Base-by-base conservation (phyloP, 2,329 filamentous ascomycete genomes). In the Aspergillus sojae region DNA sequence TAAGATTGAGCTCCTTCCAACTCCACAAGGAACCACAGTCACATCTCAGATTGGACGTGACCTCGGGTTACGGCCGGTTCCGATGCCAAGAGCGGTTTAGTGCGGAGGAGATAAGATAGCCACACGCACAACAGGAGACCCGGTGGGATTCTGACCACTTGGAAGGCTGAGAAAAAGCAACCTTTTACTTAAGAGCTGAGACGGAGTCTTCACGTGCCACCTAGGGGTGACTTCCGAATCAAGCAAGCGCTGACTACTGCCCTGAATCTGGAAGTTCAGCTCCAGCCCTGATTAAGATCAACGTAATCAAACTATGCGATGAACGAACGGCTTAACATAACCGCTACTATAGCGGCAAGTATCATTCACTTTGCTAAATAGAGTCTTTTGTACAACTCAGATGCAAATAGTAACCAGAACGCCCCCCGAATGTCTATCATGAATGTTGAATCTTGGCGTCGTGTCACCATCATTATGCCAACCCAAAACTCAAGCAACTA, bases 31-130 rank as follows among this genome's bases (percentile, higher is more conserved):
- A 53, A 53, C 19, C 50, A 30, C 50, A 16, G 2, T 11, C 50
- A 34, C 52, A 41, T 41, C 39, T 19, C 7, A 41, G 19, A 41
- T 46, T 16, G 61, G 34, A 56, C 41, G 10, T 65, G 56, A 34
- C 41, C 36, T 61, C 70, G 68, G 69, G 57, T 54, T 55, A 65
- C 73, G 72, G 72, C 72, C 61, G 59, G 57, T 67, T 71, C 73
- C 73, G 72, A 70, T 67, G n/a, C 55, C 57, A 21, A 46, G 63
- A 50, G 6, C 7, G 53, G 65, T 19, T 61, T 67, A 65, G 65
- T 50, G 62, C 21, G 50, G 32, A 19, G 28, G 26, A 55, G 62
- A 62, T 62, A 65, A 63, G 34, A 57, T 58, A 58, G 28, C 21
- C 11, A 34, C 26, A 57, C 28, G 52, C 58, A 19, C 32, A 21